A percentile compares a stretch with the other conserved stretches of the same genome.
Evolutionary conservation across 2,329 filamentous ascomycete genomes (phyloP).

Genomic region (Gnomoniopsis sp.): DNA sequence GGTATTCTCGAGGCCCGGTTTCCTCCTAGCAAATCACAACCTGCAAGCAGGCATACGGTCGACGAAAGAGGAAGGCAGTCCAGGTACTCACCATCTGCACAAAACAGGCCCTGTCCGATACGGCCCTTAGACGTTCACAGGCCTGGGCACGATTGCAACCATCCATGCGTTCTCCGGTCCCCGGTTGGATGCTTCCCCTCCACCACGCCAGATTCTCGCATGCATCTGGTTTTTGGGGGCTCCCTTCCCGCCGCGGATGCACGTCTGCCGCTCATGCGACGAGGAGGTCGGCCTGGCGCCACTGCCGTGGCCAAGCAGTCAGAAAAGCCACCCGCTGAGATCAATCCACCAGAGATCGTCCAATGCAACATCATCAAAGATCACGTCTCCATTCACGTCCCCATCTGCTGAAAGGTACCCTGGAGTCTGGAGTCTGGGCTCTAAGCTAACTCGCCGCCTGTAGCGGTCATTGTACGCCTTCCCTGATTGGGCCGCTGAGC

Average conservation of each 20-base stretch:
- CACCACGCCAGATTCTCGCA: slow-evolving; percentile 14
- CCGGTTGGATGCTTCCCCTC: slow-evolving; percentile 7
- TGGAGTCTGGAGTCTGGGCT: neutral
- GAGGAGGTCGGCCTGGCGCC: slow-evolving; percentile 1
- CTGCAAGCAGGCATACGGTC: neutral
- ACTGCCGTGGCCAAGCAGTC: neutral
- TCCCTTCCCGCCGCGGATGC: neutral
- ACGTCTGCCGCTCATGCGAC: slow-evolving; percentile 5
- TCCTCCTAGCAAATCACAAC: slow-evolving; percentile 6
- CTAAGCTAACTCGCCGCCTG: slow-evolving; percentile 4
- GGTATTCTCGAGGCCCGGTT: neutral
- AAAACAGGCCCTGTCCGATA: slow-evolving; percentile 3
- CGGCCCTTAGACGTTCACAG: neutral
- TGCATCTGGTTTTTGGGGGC: slow-evolving; percentile 11
- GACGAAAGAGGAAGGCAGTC: slow-evolving; percentile 18
- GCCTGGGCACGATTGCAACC: slow-evolving; percentile 6
- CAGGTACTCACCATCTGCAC: neutral
- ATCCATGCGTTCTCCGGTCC: neutral
- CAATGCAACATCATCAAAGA: slow-evolving; percentile 13
- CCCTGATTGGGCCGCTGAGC: slow-evolving; percentile 32
- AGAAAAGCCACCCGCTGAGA: slow-evolving; percentile 2
- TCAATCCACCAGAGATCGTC: slow-evolving; percentile 9
- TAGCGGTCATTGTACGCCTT: slow-evolving; percentile 24
- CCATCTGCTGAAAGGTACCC: neutral
- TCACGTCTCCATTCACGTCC: neutral